Evolutionary conservation across 208 protist species (phyloP).

Genomic region (Trypanosoma congolense): DNA sequence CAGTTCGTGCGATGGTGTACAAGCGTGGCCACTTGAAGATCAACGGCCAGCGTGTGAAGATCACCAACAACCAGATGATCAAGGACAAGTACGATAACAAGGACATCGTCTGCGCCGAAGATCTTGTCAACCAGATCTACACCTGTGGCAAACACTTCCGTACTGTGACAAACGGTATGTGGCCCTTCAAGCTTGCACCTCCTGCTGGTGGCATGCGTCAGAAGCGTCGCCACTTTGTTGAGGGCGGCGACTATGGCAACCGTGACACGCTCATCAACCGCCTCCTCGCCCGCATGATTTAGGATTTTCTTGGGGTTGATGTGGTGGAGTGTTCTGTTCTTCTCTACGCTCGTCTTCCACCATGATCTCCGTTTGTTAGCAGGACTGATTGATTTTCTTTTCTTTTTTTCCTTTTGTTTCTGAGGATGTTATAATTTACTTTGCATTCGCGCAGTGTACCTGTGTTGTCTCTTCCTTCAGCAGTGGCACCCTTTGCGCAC

Average conservation of each 20-base stretch:
- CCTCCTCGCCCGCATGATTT: constrained; percentile 97
- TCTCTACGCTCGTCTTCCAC: neutral
- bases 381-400: too few relatives aligned
- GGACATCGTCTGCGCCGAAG: constrained; percentile 98
- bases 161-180: constrained; percentile 96
- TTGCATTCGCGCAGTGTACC: too few relatives aligned
- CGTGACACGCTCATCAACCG: constrained; percentile 98
- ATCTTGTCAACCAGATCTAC: constrained; percentile 99
- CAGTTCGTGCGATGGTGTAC: constrained; percentile 97
- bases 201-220: constrained; percentile 95
- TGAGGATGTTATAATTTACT: too few relatives aligned
- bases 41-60: constrained; percentile 96
- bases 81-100: constrained; percentile 92
- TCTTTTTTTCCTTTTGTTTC: too few relatives aligned
- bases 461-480: too few relatives aligned
- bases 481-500: too few relatives aligned
- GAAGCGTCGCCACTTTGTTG: constrained; percentile 97
- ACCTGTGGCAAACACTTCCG: constrained; percentile 98
- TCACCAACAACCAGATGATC: constrained; percentile 96
- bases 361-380: neutral
- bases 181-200: constrained; percentile 98
- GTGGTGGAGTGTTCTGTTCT: neutral
- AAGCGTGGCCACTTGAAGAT: constrained; percentile 99
- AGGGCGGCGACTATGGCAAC: constrained; percentile 99
- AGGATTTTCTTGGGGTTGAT: constrained; percentile 25